A percentile compares a stretch with the other conserved stretches of the same genome.
These are phyloP conservation scores for Epichloe festucae DNA, from an alignment of 2,329 filamentous ascomycete species.

Conservation along the genomic window DNA sequence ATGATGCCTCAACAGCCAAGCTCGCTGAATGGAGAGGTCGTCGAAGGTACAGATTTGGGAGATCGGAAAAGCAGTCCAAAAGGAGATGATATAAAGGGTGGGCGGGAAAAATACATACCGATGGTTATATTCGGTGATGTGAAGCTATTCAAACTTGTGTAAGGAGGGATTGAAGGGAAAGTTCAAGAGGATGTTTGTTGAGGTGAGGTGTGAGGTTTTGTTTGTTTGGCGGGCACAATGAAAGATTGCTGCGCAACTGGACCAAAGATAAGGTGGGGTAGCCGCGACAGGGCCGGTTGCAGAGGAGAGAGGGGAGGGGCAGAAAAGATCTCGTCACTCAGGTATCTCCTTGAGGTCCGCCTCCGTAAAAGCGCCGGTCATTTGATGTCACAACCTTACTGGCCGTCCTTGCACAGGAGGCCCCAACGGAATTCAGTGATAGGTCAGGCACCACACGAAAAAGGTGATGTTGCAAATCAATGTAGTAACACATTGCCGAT, in stretches of 20 bases:
- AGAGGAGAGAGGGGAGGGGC: constrained; percentile 3
- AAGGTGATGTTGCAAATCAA: background rate
- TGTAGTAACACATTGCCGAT: background rate
- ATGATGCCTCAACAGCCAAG: constrained; percentile 3
- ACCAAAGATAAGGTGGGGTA: constrained; percentile 12
- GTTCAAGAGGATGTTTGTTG: constrained; percentile 3
- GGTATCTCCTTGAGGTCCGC: background rate
- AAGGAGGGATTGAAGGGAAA: background rate
- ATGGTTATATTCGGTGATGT: background rate
- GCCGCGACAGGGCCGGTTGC: background rate
- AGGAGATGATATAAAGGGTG: background rate
- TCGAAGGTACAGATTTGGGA: background rate
- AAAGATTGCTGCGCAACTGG: constrained; percentile 3
- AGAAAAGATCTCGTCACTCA: constrained; percentile 11
- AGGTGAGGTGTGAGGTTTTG: constrained; percentile 2
- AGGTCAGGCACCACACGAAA: background rate
- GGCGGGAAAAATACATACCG: background rate
- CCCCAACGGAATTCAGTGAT: background rate
- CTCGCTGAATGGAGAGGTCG: background rate
- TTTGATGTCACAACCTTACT: background rate
- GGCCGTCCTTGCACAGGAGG: background rate
- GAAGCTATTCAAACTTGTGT: background rate
- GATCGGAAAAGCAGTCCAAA: background rate
- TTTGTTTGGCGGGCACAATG: constrained; percentile 3
- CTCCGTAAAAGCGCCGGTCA: background rate